phyloP scores from a whole-genome alignment of 768 basidiomycete species.

The Tylopilus vinaceipallidus region DNA sequence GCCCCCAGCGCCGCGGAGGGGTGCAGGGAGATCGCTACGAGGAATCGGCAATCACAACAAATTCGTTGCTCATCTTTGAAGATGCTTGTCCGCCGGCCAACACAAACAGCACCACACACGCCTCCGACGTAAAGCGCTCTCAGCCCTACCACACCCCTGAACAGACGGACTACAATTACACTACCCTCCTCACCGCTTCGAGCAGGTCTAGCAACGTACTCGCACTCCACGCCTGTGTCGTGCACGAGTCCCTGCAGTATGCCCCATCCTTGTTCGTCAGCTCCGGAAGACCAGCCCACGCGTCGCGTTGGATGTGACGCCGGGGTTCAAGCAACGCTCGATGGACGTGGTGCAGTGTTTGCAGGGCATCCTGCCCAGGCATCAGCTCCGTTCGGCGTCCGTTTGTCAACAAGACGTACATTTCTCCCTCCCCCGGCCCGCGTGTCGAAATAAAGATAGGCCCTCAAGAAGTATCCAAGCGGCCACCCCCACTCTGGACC shows the following conservation, averaged over 20 bases:
- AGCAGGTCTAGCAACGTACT: constrained; percentile 90
- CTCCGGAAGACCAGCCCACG: constrained; percentile 95
- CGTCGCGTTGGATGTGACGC: constrained; percentile 70
- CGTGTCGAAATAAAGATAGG: constrained; percentile 87
- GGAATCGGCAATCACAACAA: constrained; percentile 16
- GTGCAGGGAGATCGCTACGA: constrained; percentile 5
- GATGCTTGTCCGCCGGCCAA: constrained; percentile 4
- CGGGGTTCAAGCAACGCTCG: constrained; percentile 68
- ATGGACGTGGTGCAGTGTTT: constrained; percentile 81
- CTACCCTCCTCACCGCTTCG: constrained; percentile 57
- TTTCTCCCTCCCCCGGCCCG: constrained; percentile 62
- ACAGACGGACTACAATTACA: constrained; percentile 11
- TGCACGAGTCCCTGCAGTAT: constrained; percentile 85
- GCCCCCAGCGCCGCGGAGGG: constrained; percentile 16
- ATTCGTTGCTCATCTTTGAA: constrained; percentile 5
- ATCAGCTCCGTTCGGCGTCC: neutral
- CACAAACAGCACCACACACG: constrained; percentile 30
- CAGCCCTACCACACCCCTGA: neutral
- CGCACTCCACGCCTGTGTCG: constrained; percentile 95
- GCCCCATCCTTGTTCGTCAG: constrained; percentile 83
- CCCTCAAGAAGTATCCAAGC: constrained; percentile 90
- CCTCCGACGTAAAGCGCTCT: neutral
- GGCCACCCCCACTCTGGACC: constrained; percentile 97
- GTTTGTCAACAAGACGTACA: constrained; percentile 42
- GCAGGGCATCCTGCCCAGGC: constrained; percentile 54